These are phyloP conservation scores for Colletotrichum karsti DNA, from an alignment of 2,329 filamentous ascomycete genomes.

Conservation along the genomic window DNA sequence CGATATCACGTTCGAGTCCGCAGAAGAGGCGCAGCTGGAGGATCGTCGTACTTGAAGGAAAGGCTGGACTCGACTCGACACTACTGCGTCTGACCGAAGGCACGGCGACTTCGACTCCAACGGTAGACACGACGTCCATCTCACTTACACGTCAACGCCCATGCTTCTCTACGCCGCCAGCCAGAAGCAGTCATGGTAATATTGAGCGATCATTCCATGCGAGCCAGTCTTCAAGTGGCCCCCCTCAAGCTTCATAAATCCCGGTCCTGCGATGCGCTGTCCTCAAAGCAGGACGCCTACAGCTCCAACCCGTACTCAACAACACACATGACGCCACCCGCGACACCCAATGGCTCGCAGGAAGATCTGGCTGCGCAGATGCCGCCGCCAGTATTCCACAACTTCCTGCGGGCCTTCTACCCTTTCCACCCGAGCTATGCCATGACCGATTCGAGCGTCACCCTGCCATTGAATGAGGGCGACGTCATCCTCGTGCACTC, in stretches of 20 bases:
- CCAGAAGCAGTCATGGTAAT: conserved; percentile 54
- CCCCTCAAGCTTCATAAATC: conserved; percentile 63
- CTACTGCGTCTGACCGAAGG: background rate
- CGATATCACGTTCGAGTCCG: conserved; percentile 3
- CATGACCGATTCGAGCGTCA: conserved; percentile 85
- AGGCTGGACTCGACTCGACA: background rate
- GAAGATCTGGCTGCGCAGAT: conserved; percentile 61
- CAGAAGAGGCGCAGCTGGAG: conserved; percentile 11
- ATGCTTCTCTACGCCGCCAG: conserved; percentile 45
- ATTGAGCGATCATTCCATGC: conserved; percentile 56
- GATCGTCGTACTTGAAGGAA: background rate
- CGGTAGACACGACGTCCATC: background rate
- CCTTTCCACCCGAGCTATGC: conserved; percentile 85
- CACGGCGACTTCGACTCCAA: background rate
- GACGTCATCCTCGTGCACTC: conserved; percentile 96
- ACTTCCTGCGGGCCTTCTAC: conserved; percentile 94
- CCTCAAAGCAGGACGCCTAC: conserved; percentile 36
- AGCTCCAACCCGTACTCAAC: conserved; percentile 53
- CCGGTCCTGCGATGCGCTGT: conserved; percentile 34
- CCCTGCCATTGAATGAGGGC: conserved; percentile 86
- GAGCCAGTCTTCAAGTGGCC: conserved; percentile 69
- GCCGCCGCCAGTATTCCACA: conserved; percentile 80
- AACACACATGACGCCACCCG: conserved; percentile 78
- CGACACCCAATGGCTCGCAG: conserved; percentile 75
- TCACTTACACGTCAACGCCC: conserved; percentile 30